Evolutionary conservation across 805 yeast genomes (phyloP).

Genomic region (Suhomyces pyralidae): DNA sequence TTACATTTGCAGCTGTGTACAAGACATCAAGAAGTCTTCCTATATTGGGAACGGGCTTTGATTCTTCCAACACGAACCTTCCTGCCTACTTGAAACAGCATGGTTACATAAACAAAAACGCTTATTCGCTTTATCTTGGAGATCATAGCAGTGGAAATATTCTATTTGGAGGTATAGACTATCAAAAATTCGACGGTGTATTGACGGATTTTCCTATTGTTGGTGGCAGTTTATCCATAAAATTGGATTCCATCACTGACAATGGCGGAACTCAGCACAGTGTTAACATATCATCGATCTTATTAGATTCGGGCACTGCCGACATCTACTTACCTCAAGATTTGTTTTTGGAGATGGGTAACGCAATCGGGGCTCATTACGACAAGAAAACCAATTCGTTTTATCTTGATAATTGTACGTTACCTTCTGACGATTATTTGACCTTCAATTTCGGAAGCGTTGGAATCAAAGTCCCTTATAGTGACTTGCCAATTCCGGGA

Average conservation of each 20-base stretch:
- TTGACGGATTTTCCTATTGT: not conserved
- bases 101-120: not conserved
- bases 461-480: conserved; percentile 3
- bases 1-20: conserved; percentile 8
- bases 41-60: not conserved
- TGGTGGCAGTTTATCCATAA: not conserved
- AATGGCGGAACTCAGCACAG: not conserved
- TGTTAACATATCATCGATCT: not conserved
- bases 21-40: not conserved
- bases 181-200: not conserved
- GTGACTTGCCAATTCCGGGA: conserved; percentile 4
- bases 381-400: not conserved
- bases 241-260: not conserved
- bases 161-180: conserved; percentile 1
- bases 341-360: conserved; percentile 8
- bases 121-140: conserved; percentile 1
- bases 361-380: conserved; percentile 7
- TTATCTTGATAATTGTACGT: not conserved
- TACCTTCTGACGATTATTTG: conserved; percentile 1
- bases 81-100: not conserved
- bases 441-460: conserved; percentile 1
- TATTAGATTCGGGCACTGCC: conserved; percentile 21
- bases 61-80: not conserved
- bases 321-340: conserved; percentile 15
- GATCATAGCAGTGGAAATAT: not conserved